These are phyloP conservation scores for Phaffia rhodozyma DNA, from an alignment of 1,284 basidiomycete genomes.

Conservation along the genomic window DNA sequence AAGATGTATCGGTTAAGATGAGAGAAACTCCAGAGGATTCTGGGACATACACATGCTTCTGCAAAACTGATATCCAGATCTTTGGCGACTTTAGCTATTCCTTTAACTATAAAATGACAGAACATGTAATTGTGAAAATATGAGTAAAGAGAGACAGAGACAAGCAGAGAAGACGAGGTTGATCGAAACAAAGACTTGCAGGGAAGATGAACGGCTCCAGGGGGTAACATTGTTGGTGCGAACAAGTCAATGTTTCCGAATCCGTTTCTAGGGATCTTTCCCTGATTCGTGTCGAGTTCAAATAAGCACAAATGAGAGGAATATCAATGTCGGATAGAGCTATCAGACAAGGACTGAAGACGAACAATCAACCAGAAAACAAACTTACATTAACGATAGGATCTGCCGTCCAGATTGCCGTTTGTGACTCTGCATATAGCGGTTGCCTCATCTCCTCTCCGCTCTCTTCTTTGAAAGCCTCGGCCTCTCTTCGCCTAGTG, in stretches of 20 bases:
- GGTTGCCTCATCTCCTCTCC: slow-evolving; percentile 66
- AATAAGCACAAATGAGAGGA: background rate
- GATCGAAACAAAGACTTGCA: slow-evolving; percentile 46
- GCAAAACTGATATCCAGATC: slow-evolving; percentile 78
- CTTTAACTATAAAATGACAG: slow-evolving; percentile 50
- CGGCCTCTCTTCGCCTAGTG: slow-evolving; percentile 67
- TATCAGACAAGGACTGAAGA: slow-evolving; percentile 19
- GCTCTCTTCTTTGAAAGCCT: slow-evolving; percentile 48
- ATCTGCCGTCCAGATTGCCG: slow-evolving; percentile 63
- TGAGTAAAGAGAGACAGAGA: slow-evolving; percentile 12
- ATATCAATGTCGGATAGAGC: slow-evolving; percentile 4
- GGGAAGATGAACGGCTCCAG: slow-evolving; percentile 73
- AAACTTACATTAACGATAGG: slow-evolving; percentile 66
- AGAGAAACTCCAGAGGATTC: slow-evolving; percentile 34
- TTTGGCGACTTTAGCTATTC: slow-evolving; percentile 75
- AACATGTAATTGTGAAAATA: slow-evolving; percentile 2
- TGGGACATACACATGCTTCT: slow-evolving; percentile 60
- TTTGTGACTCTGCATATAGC: slow-evolving; percentile 75
- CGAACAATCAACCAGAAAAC: slow-evolving; percentile 3
- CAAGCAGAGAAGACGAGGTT: slow-evolving; percentile 4
- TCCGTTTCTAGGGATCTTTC: slow-evolving; percentile 82
- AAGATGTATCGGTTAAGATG: background rate
- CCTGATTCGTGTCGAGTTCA: slow-evolving; percentile 40
- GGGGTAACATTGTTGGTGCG: slow-evolving; percentile 85
- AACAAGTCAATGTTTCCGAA: slow-evolving; percentile 98